phyloP scores from a whole-genome alignment of 176 grass and related monocot species.

The Rhynchospora breviuscula region DNA sequence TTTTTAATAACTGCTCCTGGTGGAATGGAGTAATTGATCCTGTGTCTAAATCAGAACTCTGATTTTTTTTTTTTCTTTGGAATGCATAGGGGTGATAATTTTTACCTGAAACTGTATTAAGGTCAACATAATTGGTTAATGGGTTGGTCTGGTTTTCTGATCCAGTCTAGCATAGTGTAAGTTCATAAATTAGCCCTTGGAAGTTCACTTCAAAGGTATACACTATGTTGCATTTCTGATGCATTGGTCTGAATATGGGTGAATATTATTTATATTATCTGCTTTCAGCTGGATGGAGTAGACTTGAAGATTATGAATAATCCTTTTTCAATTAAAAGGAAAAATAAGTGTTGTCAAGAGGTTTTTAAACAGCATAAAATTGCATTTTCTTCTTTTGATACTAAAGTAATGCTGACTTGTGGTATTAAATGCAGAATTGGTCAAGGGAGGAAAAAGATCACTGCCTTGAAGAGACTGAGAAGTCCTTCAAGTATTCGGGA shows the following conservation, averaged over 20 bases:
- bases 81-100: neutral
- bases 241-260: too few relatives aligned
- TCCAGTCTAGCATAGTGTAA: neutral
- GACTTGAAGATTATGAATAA: too few relatives aligned
- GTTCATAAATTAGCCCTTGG: neutral
- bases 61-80: neutral
- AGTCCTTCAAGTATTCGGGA: slow-evolving; percentile 70
- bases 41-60: neutral
- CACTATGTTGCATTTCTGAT: too few relatives aligned
- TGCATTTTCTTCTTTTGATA: neutral
- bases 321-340: neutral
- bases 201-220: too few relatives aligned
- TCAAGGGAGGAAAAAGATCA: slow-evolving; percentile 76
- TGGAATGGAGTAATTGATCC: neutral
- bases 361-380: neutral
- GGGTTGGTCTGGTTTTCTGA: neutral
- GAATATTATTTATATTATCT: too few relatives aligned
- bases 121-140: neutral
- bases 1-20: neutral
- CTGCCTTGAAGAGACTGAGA: slow-evolving; percentile 86
- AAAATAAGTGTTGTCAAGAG: neutral
- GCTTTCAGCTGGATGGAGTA: too few relatives aligned
- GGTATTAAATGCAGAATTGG: slow-evolving; percentile 43
- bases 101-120: neutral
- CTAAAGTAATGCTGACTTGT: neutral